Evolutionary conservation across 805 yeast genomes (phyloP), one percentile per base, ranked within the genome.

Genomic region (Yamadazyma tumulicola): DNA sequence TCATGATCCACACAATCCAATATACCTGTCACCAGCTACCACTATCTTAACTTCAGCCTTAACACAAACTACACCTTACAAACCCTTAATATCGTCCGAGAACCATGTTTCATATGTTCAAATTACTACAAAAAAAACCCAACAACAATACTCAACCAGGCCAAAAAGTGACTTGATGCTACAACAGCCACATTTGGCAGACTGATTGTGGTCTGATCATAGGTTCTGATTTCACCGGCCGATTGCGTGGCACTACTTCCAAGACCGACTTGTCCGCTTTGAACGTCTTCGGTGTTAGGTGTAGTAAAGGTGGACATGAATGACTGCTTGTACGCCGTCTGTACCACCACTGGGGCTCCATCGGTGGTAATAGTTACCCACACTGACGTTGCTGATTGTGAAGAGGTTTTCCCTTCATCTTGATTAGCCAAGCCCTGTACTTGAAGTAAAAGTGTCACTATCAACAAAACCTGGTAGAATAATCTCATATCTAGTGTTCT

Each of bases 331-430:
- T 41, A 63, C 11, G 39, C 28, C 2, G 59, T 42, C 23, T 46
- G 40, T 13, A 55, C 45, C 20, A 57, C 59, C 4, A 53, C 44
- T 6, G 49, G 34, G 11, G 37, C 49, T 2, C 72, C 71, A 22
- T 51, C 42, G 3, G 49, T 42, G 7, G 70, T 65, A 18, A 51
- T 34, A 10, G 72, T 67, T 19, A 56, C 48, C 54, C 58, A 66
- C 4, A 57, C 59, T 11, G 57, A 52, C 26, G 72, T 65, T 9
- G 34, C 34, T 12, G 41, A 32, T 19, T 19, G 12, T 19, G 27
- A 24, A 8, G 27, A 24, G 14, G 16, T 24, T n/a, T 24, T 24
- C 9, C 19, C 32, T 40, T 14, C 29, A 29, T 30, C 43, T 41
- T 51, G 52, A 14, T 40, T 36, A 4, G 48, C 57, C 17, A 47